These are phyloP conservation scores for Saprolegnia diclina DNA, from an alignment of 352 stramenopile genomes.

Conservation along the genomic window DNA sequence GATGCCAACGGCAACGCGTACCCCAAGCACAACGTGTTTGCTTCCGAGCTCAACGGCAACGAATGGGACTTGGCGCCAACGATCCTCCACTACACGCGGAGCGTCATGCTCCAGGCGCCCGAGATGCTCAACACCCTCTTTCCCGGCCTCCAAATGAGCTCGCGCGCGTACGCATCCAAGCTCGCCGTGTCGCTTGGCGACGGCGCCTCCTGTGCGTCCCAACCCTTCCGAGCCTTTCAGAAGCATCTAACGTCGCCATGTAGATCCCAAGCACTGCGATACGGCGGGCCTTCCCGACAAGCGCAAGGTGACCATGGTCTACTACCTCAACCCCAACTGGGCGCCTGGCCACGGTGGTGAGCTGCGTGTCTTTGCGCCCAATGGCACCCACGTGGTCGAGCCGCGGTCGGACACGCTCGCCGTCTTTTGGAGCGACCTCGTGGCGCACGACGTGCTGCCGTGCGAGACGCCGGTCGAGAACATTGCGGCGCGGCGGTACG, in stretches of 20 bases:
- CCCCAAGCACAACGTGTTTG: slow-evolving; percentile 45
- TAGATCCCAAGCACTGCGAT: slow-evolving; percentile 53
- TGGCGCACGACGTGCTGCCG: slow-evolving; percentile 80
- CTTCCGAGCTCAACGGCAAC: slow-evolving; percentile 42
- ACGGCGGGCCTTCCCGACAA: slow-evolving; percentile 44
- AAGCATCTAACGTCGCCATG: background rate
- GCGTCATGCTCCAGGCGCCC: slow-evolving; percentile 43
- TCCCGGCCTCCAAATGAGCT: slow-evolving; percentile 43
- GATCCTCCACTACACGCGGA: slow-evolving; percentile 48
- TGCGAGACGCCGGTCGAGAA: slow-evolving; percentile 34
- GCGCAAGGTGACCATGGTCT: slow-evolving; percentile 64
- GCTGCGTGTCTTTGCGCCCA: slow-evolving; percentile 43
- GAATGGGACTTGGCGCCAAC: slow-evolving; percentile 47
- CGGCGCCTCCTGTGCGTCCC: slow-evolving; percentile 42
- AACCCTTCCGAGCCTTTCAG: background rate
- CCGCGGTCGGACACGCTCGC: slow-evolving; percentile 72
- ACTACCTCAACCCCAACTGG: slow-evolving; percentile 72
- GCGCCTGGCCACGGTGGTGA: slow-evolving; percentile 44
- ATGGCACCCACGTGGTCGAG: slow-evolving; percentile 44
- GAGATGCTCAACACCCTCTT: slow-evolving; percentile 45
- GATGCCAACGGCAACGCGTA: slow-evolving; percentile 40
- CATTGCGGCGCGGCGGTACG: slow-evolving; percentile 42
- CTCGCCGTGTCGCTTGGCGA: slow-evolving; percentile 45
- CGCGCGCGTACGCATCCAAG: slow-evolving; percentile 43
- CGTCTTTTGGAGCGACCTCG: slow-evolving; percentile 81